phyloP scores from a whole-genome alignment of 768 basidiomycete genomes.

The Crepidotus variabilis region DNA sequence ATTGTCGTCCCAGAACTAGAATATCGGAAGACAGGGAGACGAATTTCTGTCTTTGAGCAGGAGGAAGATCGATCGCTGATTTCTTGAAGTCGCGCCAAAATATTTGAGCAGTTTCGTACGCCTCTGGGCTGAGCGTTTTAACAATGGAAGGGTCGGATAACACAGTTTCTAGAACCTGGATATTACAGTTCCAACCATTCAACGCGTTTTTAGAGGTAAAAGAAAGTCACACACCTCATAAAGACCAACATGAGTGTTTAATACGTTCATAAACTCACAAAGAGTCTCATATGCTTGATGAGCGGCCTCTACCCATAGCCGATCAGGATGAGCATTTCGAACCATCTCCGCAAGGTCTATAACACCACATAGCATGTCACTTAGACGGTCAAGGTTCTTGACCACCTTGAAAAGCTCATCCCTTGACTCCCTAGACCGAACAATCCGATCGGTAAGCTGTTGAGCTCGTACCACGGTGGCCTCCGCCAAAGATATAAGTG shows the following conservation, averaged over 20 bases:
- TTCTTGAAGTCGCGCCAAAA: slow-evolving; percentile 98
- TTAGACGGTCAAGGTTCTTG: slow-evolving; percentile 94
- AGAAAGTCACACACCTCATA: slow-evolving; percentile 64
- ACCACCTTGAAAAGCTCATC: slow-evolving; percentile 81
- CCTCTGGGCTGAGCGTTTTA: slow-evolving; percentile 65
- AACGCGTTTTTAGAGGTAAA: neutral
- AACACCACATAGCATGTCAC: slow-evolving; percentile 92
- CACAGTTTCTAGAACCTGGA: slow-evolving; percentile 67
- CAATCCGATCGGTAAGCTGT: slow-evolving; percentile 79
- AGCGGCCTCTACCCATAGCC: slow-evolving; percentile 76
- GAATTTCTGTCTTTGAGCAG: slow-evolving; percentile 72
- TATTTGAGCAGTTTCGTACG: slow-evolving; percentile 83
- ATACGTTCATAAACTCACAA: slow-evolving; percentile 96
- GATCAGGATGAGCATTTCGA: slow-evolving; percentile 90
- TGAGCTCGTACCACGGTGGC: slow-evolving; percentile 80
- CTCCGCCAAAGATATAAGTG: slow-evolving; percentile 69
- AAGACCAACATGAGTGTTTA: slow-evolving; percentile 90
- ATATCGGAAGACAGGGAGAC: slow-evolving; percentile 90
- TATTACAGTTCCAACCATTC: neutral
- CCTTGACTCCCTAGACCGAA: slow-evolving; percentile 66
- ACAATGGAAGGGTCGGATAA: slow-evolving; percentile 66
- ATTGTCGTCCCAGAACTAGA: slow-evolving; percentile 80
- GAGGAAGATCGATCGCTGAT: slow-evolving; percentile 89
- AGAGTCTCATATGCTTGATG: slow-evolving; percentile 87
- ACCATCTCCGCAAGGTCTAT: slow-evolving; percentile 95